Conservation (phyloP, 495 filamentous ascomycete genomes). For the Ramalina intermedia region DNA sequence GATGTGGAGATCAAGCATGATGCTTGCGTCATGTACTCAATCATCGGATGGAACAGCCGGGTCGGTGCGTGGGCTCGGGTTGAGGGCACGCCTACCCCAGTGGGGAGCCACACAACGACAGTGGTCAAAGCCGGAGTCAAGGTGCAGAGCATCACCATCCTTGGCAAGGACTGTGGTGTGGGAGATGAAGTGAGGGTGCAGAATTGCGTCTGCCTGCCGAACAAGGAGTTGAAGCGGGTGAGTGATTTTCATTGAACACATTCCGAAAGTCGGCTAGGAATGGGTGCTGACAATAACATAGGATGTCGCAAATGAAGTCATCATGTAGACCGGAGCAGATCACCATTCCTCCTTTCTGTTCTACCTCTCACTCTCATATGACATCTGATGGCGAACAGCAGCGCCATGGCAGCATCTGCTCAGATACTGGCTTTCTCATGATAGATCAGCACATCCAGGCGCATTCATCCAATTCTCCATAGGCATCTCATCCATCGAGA, state of each 20-base stretch:
- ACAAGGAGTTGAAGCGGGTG: constrained; percentile 97
- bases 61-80: constrained; percentile 96
- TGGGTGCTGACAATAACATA: constrained; percentile 19
- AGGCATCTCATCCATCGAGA: too few species aligned
- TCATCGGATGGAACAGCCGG: constrained; percentile 93
- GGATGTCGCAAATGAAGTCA: constrained; percentile 90
- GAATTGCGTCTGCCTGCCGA: constrained; percentile 96
- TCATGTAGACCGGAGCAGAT: constrained; percentile 49
- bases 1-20: constrained; percentile 95
- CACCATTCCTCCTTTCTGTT: neutral
- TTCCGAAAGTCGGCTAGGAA: neutral
- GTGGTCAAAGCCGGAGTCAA: constrained; percentile 96
- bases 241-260: constrained; percentile 22
- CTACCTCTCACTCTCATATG: neutral
- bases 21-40: constrained; percentile 88
- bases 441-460: too few species aligned
- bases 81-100: constrained; percentile 84
- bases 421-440: too few species aligned
- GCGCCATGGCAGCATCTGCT: neutral
- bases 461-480: too few species aligned
- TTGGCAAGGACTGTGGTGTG: constrained; percentile 92
- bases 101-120: constrained; percentile 80
- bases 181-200: constrained; percentile 93
- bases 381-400: neutral
- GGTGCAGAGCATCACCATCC: constrained; percentile 95